Conservation (phyloP, 2,329 filamentous ascomycete species). For the Beauveria pseudobassiana region DNA sequence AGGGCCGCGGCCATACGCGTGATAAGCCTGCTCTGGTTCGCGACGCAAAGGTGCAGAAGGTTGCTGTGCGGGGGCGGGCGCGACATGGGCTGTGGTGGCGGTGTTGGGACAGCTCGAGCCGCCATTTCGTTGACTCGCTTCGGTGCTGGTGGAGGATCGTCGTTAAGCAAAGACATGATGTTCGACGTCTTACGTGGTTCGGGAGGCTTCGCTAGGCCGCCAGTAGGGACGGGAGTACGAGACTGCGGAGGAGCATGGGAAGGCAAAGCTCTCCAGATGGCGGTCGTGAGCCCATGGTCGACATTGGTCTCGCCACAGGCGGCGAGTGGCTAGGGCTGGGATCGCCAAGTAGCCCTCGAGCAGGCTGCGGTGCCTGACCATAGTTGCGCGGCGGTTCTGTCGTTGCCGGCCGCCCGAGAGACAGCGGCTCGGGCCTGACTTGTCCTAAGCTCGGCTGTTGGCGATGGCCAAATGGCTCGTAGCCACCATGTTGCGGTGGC, state of each 20-base stretch:
- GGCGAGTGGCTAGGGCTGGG: conserved; percentile 30
- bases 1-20: conserved; percentile 32
- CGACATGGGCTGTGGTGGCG: conserved; percentile 40
- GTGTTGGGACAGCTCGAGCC: conserved; percentile 39
- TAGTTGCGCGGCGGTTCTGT: conserved; percentile 37
- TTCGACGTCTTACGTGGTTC: conserved; percentile 54
- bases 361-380: conserved; percentile 26
- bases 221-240: conserved; percentile 18
- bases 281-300: conserved; percentile 22
- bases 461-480: conserved; percentile 36
- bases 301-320: conserved; percentile 30
- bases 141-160: conserved; percentile 45
- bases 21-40: conserved; percentile 41
- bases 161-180: conserved; percentile 56
- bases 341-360: conserved; percentile 34
- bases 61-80: conserved; percentile 32
- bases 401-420: conserved; percentile 30
- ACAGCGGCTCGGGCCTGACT: conserved; percentile 32
- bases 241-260: conserved; percentile 24
- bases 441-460: conserved; percentile 32
- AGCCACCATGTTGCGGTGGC: conserved; percentile 29
- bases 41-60: conserved; percentile 38
- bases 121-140: conserved; percentile 46
- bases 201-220: conserved; percentile 33
- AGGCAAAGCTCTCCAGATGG: conserved; percentile 22